Base-by-base conservation (phyloP, 176 grass and related monocot genomes). In the Dactylis glomerata region DNA sequence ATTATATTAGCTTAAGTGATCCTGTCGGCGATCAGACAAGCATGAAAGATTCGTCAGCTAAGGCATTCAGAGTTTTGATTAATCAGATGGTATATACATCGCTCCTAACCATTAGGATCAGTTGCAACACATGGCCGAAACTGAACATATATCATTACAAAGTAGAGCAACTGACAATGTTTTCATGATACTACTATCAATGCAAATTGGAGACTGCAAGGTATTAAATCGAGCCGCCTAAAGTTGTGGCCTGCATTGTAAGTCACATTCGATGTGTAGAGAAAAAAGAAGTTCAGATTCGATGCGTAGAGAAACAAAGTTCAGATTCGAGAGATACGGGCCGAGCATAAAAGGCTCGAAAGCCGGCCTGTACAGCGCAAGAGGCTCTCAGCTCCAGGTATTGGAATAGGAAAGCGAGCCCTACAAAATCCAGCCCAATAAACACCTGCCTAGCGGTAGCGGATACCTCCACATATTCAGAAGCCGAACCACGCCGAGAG, bases 11-110 rank as follows among this genome's bases (percentile, higher is more conserved):
- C 26, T 12, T 73, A 55, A 54, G 1, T 2, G 83, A 90, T 83
- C 49, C 42, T 90, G 83, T 86, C 73, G 64, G 79, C 46, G 46
- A 73, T 65, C 56, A 66, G 34, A 19, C 88, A 17, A 19, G 79
- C 83, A 24, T 20, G 31, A 68, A 63, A 77, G 78, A 86, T 86
- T 86, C 63, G 81, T 78, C 51, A 54, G 83, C 68, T 89, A 71
- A 77, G 36, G 4, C 45, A 24, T 10, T n/a, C 7, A 2, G 32
- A 15, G 24, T 82, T 82, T 82, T 82, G 62, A 72, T 45, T 78
- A 86, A 54, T 78, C 14, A 10, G 36, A 82, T 61, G 34, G 36
- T 42, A 54, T 28, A 59, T 78, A 27, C 79, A 65, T 82, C 50
- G 41, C 17, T 77, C 83, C 83, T 77, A 51, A 36, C 88, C 73